These are phyloP conservation scores for Cladophialophora psammophila DNA, from an alignment of 2,329 filamentous ascomycete genomes.

Conservation along the genomic window DNA sequence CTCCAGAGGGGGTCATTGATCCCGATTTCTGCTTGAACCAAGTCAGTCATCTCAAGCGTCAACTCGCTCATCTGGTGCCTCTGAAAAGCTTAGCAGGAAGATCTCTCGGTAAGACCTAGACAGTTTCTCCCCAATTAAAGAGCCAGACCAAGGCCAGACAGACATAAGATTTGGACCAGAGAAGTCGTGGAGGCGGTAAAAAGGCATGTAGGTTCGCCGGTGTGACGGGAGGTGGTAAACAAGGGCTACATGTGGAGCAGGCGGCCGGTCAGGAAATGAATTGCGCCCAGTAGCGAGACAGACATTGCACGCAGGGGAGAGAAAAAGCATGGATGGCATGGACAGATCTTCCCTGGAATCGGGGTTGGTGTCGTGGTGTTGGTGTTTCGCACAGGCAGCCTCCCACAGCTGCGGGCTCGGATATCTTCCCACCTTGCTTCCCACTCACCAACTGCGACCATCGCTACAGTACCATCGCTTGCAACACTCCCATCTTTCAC, in stretches of 20 bases:
- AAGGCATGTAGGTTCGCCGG: neutral
- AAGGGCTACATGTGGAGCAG: slow-evolving; percentile 3
- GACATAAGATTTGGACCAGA: slow-evolving; percentile 5
- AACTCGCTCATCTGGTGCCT: neutral
- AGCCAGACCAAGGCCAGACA: neutral
- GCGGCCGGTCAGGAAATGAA: neutral
- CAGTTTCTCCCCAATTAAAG: too few relatives aligned
- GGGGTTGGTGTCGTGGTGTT: neutral
- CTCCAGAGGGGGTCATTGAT: neutral
- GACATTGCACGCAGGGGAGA: neutral
- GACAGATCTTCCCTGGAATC: neutral
- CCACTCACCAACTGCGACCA: neutral
- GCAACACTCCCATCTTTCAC: neutral
- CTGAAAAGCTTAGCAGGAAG: neutral
- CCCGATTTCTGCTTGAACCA: neutral
- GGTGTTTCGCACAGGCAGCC: neutral
- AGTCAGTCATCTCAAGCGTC: neutral
- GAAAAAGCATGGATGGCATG: neutral
- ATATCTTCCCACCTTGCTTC: neutral
- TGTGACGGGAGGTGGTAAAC: neutral
- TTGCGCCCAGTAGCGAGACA: neutral
- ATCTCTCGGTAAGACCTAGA: neutral
- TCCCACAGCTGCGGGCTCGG: neutral
- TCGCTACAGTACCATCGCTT: neutral
- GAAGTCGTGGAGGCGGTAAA: neutral